These are phyloP conservation scores for Letharia lupina DNA, from an alignment of 495 filamentous ascomycete species.

Conservation along the genomic window DNA sequence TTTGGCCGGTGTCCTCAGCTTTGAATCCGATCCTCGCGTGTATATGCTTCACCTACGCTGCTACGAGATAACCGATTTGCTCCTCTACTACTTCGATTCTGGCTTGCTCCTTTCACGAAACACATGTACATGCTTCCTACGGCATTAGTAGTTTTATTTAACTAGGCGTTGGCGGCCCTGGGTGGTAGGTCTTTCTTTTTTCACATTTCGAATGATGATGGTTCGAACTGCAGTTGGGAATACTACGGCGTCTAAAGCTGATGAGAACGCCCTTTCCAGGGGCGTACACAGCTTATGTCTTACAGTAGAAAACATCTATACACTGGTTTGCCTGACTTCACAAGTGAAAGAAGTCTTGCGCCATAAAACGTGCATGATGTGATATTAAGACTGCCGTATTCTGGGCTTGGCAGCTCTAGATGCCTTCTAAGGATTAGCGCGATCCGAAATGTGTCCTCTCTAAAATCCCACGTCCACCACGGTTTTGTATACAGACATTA, in stretches of 20 bases:
- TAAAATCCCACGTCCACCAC: not conserved
- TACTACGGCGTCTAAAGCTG: not conserved
- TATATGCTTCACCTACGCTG: not conserved
- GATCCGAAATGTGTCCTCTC: conserved; percentile 2
- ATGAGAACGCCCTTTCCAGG: not conserved
- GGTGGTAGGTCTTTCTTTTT: not conserved
- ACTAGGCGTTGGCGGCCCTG: not conserved
- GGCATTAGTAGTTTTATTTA: not conserved
- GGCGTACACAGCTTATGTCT: not conserved
- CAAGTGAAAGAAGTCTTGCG: not conserved
- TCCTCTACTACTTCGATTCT: not conserved
- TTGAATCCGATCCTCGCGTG: not conserved
- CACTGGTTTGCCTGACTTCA: not conserved
- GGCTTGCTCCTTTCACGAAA: not conserved
- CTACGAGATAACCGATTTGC: not conserved
- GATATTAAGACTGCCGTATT: not conserved
- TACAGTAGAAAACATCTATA: not conserved
- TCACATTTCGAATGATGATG: not conserved
- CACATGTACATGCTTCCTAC: not conserved
- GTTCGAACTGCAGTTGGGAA: not conserved
- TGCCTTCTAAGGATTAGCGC: not conserved
- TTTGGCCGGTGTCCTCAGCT: not conserved
- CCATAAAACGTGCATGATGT: not conserved
- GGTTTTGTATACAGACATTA: not conserved
- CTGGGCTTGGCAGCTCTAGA: not conserved